A percentile compares a stretch with the other conserved stretches of the same genome.
Evolutionary conservation across 2,329 filamentous ascomycete genomes (phyloP).

Genomic region (Keithomyces neogunnii): DNA sequence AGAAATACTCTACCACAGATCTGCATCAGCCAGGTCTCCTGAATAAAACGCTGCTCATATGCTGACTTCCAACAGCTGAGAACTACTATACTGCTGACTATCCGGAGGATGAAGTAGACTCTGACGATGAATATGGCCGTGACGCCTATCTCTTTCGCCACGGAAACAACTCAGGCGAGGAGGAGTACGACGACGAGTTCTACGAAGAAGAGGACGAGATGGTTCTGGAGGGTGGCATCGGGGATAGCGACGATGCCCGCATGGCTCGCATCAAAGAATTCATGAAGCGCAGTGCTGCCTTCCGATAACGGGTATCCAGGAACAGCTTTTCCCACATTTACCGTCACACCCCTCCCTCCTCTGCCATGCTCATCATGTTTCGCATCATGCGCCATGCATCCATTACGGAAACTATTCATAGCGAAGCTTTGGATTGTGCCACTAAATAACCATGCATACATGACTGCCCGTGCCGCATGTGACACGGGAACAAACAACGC

Average conservation of each 20-base stretch:
- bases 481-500: neutral
- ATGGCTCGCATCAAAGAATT: constrained; percentile 31
- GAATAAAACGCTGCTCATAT: constrained; percentile 1
- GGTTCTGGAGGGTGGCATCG: constrained; percentile 27
- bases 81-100: constrained; percentile 75
- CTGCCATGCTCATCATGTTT: neutral
- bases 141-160: constrained; percentile 48
- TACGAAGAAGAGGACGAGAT: constrained; percentile 29
- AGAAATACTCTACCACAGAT: constrained; percentile 7
- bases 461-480: neutral
- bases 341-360: neutral
- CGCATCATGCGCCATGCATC: neutral
- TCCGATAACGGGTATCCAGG: constrained; percentile 1
- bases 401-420: neutral
- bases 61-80: constrained; percentile 43
- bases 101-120: constrained; percentile 69
- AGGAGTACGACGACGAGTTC: constrained; percentile 40
- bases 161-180: constrained; percentile 44
- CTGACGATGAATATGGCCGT: constrained; percentile 46
- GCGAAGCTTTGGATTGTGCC: neutral
- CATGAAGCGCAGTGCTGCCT: constrained; percentile 24
- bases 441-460: neutral
- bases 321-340: neutral
- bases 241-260: constrained; percentile 25
- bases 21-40: neutral